Evolutionary conservation across 2,329 filamentous ascomycete species (phyloP).

Genomic region (Penicillium sclerotiorum): DNA sequence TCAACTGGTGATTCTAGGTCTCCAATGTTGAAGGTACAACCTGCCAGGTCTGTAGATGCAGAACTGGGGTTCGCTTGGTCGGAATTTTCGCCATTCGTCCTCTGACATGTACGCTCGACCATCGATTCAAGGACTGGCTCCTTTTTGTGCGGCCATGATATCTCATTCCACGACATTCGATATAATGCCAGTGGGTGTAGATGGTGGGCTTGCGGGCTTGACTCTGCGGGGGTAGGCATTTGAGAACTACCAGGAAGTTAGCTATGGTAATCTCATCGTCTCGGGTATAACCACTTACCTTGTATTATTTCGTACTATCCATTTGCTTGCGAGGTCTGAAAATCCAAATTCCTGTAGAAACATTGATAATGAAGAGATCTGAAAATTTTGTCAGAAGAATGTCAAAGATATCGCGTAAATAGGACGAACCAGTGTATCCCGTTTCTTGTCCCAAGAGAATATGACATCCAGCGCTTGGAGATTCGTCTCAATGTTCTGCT

Average conservation of each 20-base stretch:
- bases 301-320: background rate
- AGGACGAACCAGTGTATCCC: background rate
- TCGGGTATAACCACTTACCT: background rate
- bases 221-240: background rate
- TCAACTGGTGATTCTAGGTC: background rate
- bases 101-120: background rate
- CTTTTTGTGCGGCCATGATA: background rate
- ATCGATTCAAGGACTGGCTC: background rate
- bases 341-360: slow-evolving; percentile 8
- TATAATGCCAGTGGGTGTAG: slow-evolving; percentile 6
- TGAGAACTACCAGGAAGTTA: background rate
- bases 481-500: background rate
- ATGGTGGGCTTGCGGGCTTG: background rate
- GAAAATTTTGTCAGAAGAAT: too few species aligned
- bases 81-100: background rate
- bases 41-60: background rate
- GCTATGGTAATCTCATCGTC: background rate
- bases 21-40: background rate
- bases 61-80: background rate
- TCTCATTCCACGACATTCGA: slow-evolving; percentile 7
- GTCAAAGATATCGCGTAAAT: too few species aligned
- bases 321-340: background rate
- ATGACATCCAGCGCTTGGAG: slow-evolving; percentile 3
- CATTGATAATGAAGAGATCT: slow-evolving; percentile 2
- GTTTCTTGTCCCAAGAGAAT: slow-evolving; percentile 3